Evolutionary conservation across 2,329 filamentous ascomycete genomes (phyloP).

Genomic region (Xylaria sp.): DNA sequence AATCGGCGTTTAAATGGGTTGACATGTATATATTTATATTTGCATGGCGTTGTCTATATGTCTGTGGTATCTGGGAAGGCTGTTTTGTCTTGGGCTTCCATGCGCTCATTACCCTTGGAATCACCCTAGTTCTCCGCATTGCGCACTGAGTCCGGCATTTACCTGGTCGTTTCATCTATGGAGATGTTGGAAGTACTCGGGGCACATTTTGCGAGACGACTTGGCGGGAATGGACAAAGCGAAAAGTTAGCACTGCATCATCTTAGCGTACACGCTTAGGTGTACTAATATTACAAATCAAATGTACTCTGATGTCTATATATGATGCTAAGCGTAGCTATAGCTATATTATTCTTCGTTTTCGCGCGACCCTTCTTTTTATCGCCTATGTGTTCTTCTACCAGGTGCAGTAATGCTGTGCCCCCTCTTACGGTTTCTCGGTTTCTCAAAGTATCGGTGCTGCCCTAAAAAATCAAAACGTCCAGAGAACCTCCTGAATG

Average conservation of each 20-base stretch:
- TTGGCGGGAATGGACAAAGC: background rate
- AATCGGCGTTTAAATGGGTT: background rate
- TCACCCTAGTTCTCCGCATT: background rate
- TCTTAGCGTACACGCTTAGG: background rate
- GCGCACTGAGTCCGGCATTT: background rate
- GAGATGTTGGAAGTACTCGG: background rate
- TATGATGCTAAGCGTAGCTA: too few species aligned
- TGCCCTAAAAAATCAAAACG: too few species aligned
- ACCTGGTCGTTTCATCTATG: background rate
- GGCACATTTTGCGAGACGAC: background rate
- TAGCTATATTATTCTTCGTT: too few species aligned
- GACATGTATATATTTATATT: conserved; percentile 24
- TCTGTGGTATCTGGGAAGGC: background rate
- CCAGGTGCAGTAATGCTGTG: too few species aligned
- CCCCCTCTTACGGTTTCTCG: too few species aligned
- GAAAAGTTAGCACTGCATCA: conserved; percentile 12
- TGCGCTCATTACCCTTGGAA: background rate
- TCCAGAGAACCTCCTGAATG: too few species aligned
- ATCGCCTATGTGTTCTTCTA: too few species aligned
- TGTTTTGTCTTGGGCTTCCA: background rate
- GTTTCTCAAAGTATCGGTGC: too few species aligned
- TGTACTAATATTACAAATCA: conserved; percentile 1
- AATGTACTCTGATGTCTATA: background rate
- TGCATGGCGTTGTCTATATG: conserved; percentile 14
- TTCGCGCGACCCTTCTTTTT: too few species aligned